Evolutionary conservation across 805 yeast species (phyloP).

Genomic region (Cyberlindnera euphorbiiphila): DNA sequence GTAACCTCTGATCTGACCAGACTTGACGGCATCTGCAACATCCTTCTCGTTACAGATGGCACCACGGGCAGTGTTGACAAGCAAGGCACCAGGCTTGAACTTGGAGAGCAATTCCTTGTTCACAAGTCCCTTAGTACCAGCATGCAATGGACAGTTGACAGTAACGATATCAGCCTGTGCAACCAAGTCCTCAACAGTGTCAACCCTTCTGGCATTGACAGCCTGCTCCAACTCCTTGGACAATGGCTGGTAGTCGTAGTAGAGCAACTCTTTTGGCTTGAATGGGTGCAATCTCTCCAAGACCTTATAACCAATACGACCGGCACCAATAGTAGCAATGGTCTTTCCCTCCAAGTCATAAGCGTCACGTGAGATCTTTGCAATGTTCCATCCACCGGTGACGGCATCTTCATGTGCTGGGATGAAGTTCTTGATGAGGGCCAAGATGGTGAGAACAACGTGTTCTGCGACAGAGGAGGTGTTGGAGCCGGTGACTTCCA

Average conservation of each 20-base stretch:
- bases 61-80: conserved; percentile 80
- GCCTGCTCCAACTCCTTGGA: conserved; percentile 54
- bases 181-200: conserved; percentile 59
- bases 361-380: conserved; percentile 67
- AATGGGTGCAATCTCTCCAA: conserved; percentile 68
- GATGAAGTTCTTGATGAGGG: conserved; percentile 69
- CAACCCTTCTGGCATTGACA: conserved; percentile 59
- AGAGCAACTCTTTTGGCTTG: conserved; percentile 68
- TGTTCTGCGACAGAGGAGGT: conserved; percentile 81
- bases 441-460: conserved; percentile 68
- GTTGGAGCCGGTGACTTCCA: conserved; percentile 81
- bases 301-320: conserved; percentile 76
- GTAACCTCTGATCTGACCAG: conserved; percentile 71
- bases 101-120: conserved; percentile 62
- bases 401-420: conserved; percentile 72
- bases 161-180: conserved; percentile 69
- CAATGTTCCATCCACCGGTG: conserved; percentile 69
- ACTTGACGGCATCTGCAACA: conserved; percentile 66
- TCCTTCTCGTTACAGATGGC: conserved; percentile 72
- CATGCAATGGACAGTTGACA: conserved; percentile 74
- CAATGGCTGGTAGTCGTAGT: conserved; percentile 71
- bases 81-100: conserved; percentile 70
- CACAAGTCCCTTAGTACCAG: conserved; percentile 61
- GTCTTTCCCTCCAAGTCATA: conserved; percentile 75
- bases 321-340: conserved; percentile 78